Percentiles rank a stretch among this genome's conserved stretches.
Conservation (phyloP, 2,329 filamentous ascomycete genomes). For the Neofusicoccum ribis region DNA sequence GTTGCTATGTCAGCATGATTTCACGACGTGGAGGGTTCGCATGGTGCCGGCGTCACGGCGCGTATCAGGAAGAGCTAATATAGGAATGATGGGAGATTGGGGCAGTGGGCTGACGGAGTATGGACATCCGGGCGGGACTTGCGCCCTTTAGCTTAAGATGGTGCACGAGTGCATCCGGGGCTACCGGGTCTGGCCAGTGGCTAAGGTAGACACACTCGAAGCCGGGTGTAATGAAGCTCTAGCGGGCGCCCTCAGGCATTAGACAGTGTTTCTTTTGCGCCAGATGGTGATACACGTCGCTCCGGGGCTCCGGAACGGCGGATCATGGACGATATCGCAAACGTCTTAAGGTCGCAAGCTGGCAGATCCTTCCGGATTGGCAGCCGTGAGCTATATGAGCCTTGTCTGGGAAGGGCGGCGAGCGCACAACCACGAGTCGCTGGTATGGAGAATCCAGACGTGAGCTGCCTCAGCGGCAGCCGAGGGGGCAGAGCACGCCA, state of each 20-base stretch:
- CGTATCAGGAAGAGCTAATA: conserved; percentile 7
- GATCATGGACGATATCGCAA: not conserved
- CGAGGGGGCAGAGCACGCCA: not conserved
- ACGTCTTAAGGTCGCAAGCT: not conserved
- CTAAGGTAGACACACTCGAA: not conserved
- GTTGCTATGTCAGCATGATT: conserved; percentile 1
- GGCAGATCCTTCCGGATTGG: not conserved
- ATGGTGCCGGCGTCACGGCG: conserved; percentile 7
- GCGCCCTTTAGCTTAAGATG: not conserved
- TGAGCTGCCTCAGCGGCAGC: not conserved
- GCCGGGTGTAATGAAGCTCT: not conserved
- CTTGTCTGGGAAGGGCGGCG: not conserved
- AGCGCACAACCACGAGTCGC: not conserved
- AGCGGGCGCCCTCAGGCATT: not conserved
- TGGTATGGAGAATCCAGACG: not conserved
- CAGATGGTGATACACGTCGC: not conserved
- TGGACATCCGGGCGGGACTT: not conserved
- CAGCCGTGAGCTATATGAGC: not conserved
- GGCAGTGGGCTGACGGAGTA: not conserved
- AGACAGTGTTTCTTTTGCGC: not conserved
- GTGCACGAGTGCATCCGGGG: not conserved
- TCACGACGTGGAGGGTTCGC: not conserved
- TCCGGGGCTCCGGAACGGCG: not conserved
- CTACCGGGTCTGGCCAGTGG: not conserved
- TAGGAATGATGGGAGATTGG: not conserved